Percentiles rank a stretch among this genome's conserved stretches.
phyloP scores from a whole-genome alignment of 495 filamentous ascomycete genomes.

The Talaromyces proteolyticus region DNA sequence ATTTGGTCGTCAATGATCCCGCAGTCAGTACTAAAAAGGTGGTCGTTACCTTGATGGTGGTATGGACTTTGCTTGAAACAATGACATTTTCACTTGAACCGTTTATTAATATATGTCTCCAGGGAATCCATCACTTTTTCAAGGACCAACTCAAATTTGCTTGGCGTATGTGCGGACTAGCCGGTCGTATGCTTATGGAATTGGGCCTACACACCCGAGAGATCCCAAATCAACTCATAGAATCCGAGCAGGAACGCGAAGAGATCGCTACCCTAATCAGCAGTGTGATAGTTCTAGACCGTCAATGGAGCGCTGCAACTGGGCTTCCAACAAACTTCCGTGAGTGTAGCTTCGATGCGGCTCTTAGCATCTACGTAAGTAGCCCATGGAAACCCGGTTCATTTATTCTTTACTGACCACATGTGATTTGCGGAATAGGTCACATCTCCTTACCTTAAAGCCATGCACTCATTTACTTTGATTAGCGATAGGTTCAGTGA shows the following conservation, averaged over 20 bases:
- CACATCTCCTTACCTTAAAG: constrained; percentile 70
- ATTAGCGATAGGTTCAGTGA: constrained; percentile 78
- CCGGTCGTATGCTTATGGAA: constrained; percentile 71
- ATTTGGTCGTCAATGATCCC: background rate
- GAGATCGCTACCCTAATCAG: constrained; percentile 51
- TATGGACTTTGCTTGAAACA: background rate
- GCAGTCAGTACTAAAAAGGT: background rate
- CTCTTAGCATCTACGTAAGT: constrained; percentile 58
- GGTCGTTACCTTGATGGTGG: background rate
- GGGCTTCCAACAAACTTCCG: constrained; percentile 46
- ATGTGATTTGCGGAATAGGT: constrained; percentile 43
- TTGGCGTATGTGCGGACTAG: constrained; percentile 76
- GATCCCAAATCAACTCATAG: constrained; percentile 48
- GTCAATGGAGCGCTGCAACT: constrained; percentile 48
- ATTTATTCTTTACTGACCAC: background rate
- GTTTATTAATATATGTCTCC: no score
- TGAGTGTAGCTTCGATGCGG: constrained; percentile 47
- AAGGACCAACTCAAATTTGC: constrained; percentile 35
- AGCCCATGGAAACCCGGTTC: background rate
- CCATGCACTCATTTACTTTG: constrained; percentile 74
- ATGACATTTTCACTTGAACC: no score
- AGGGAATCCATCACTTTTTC: background rate
- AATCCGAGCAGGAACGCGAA: background rate
- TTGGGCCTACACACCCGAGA: constrained; percentile 75
- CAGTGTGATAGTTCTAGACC: constrained; percentile 46